Percentiles rank a stretch among this genome's conserved stretches.
These are phyloP conservation scores for Piper longum DNA, from an alignment of 164 flowering plant species.

Conservation along the genomic window DNA sequence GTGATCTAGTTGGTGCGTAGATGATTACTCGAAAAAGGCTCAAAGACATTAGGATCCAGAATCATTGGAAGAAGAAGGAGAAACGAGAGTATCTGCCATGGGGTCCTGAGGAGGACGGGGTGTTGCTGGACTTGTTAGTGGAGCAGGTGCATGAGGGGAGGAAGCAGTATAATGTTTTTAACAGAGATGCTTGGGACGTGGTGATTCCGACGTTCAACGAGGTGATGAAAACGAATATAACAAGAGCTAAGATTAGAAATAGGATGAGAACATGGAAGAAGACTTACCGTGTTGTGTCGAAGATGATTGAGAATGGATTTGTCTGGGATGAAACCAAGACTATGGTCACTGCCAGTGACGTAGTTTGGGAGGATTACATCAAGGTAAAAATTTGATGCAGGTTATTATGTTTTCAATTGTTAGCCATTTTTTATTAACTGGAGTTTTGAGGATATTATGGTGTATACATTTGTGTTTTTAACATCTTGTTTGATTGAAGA, in stretches of 20 bases:
- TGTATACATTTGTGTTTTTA: too few relatives aligned
- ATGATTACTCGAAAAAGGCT: background rate
- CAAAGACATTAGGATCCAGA: too few relatives aligned
- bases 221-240: background rate
- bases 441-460: too few relatives aligned
- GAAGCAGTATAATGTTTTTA: background rate
- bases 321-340: background rate
- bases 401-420: too few relatives aligned
- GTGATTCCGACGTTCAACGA: background rate
- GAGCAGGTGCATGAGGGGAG: background rate
- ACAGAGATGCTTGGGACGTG: background rate
- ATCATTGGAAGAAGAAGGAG: background rate
- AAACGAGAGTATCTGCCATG: background rate
- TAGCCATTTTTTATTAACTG: too few relatives aligned
- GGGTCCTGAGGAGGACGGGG: background rate
- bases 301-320: background rate
- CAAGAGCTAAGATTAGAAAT: background rate
- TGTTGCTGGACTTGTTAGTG: background rate
- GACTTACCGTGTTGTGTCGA: background rate
- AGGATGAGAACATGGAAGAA: background rate
- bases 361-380: background rate
- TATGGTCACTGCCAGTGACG: background rate
- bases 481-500: background rate
- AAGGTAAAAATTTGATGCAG: background rate
- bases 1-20: background rate